Base-by-base conservation (phyloP, 2,329 filamentous ascomycete genomes). In the Aureobasidium pullulans region DNA sequence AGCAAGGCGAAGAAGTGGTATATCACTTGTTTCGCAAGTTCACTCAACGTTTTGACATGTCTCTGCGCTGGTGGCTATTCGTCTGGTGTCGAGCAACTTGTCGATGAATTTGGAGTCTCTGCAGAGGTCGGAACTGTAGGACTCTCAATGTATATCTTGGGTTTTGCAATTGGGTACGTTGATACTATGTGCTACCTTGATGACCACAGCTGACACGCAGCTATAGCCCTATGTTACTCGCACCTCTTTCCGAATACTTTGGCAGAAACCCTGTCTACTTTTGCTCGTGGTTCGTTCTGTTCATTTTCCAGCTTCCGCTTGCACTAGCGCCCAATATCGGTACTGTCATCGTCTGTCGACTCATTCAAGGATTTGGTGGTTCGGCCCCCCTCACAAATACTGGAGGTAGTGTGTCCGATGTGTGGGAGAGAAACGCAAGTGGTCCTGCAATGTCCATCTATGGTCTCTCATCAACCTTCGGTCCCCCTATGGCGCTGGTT, bases 1-100 rank as follows among this genome's bases (percentile, higher is more conserved):
- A 67, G 71, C 2, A 68, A 66, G 43, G 68, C 61, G 62, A 68
- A 68, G 31, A 73, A 73, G 60, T 76, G 74, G 74, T 76, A 74
- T 61, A 75, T 75, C 40, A 75, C 72, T 6, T 64, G 67, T 34
- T 65, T 76, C n/a, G 71, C 70, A 19, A 71, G 75, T 60, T 67
- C 71, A 61, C 63, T 76, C 23, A 68, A 68, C 40, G 62, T 66
- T 62, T 40, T 65, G 52, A 61, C 64, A 37, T 60, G 59, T 32
- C 32, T 62, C 6, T 50, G 43, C n/a, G 60, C 60, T 44, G 58
- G 60, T 31, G 58, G 57, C 6, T 60, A 62, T 23, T 60, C 60
- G 1, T 60, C 60, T 31, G 60, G 57, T 11, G 46, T 60, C n/a
- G 50, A 23, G 10, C 34, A 60, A 11, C 49, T 62, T 16, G 57